Conservation (phyloP, 1,139 yeast species). For the Saccharomycopsis hybrid region DNA sequence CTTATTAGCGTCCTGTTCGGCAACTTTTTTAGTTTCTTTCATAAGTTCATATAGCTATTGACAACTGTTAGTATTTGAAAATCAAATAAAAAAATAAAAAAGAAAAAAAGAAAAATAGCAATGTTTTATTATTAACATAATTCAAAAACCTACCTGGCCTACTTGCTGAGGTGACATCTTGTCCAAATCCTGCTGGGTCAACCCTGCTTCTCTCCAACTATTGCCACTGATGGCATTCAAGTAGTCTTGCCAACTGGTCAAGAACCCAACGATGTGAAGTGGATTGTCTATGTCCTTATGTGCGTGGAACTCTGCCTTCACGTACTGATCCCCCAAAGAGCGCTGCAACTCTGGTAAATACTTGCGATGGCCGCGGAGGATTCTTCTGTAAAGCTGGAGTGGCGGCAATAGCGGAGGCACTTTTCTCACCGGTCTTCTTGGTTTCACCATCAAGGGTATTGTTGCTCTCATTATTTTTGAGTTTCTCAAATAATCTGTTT, state of each 20-base stretch:
- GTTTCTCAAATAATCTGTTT: too few species aligned
- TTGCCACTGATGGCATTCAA: conserved; percentile 67
- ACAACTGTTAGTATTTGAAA: conserved; percentile 32
- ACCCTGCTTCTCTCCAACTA: conserved; percentile 60
- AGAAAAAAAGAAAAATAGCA: too few species aligned
- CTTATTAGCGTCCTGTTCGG: conserved; percentile 6
- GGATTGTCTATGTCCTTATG: conserved; percentile 84
- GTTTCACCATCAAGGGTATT: conserved; percentile 39
- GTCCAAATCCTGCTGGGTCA: conserved; percentile 60
- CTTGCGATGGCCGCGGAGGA: conserved; percentile 67
- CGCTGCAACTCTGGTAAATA: conserved; percentile 63
- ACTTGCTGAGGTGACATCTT: conserved; percentile 90
- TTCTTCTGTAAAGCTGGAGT: conserved; percentile 61
- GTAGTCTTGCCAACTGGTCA: conserved; percentile 93
- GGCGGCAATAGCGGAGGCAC: conserved; percentile 75
- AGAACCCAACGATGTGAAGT: conserved; percentile 84
- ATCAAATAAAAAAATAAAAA: conserved; percentile 10
- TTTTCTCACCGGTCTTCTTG: conserved; percentile 52
- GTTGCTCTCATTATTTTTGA: conserved; percentile 43
- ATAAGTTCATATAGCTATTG: conserved; percentile 51
- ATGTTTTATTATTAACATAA: neutral
- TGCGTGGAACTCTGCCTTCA: conserved; percentile 82
- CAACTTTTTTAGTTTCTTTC: conserved; percentile 47
- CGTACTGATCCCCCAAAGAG: conserved; percentile 82
- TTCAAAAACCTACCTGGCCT: conserved; percentile 43